phyloP scores from a whole-genome alignment of 2,329 filamentous ascomycete genomes.

The Lasiodiplodia hormozganensis region DNA sequence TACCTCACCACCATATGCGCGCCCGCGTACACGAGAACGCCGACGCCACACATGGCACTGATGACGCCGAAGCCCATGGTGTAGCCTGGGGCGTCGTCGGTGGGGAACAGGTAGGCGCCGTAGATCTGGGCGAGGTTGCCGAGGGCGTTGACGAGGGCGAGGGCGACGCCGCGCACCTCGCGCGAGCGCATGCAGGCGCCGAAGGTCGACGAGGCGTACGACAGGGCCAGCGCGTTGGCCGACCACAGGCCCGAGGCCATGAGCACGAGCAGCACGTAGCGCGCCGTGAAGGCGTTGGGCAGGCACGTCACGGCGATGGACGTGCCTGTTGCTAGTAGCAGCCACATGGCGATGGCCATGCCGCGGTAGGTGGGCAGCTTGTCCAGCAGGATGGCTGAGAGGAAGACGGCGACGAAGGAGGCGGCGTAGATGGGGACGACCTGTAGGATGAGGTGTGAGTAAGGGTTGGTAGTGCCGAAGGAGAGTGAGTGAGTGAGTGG shows the following conservation, averaged over 20 bases:
- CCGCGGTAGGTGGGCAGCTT: slow-evolving; percentile 55
- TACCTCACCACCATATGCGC: slow-evolving; percentile 40
- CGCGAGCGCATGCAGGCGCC: slow-evolving; percentile 50
- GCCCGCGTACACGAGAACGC: slow-evolving; percentile 38
- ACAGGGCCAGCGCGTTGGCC: slow-evolving; percentile 59
- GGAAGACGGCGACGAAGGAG: slow-evolving; percentile 57
- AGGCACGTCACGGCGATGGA: slow-evolving; percentile 51
- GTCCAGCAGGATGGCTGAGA: slow-evolving; percentile 58
- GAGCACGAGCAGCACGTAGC: slow-evolving; percentile 62
- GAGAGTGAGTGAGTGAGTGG: not conserved
- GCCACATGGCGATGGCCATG: slow-evolving; percentile 57
- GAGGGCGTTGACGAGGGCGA: slow-evolving; percentile 62
- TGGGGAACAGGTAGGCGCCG: slow-evolving; percentile 60
- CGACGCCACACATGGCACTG: slow-evolving; percentile 42
- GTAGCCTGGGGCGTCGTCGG: slow-evolving; percentile 55
- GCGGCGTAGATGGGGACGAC: slow-evolving; percentile 60
- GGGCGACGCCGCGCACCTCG: slow-evolving; percentile 59
- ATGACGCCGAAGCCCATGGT: slow-evolving; percentile 45
- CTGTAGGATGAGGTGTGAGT: not conserved
- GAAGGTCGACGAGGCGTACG: slow-evolving; percentile 61
- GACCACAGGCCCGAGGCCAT: slow-evolving; percentile 64
- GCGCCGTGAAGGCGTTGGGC: slow-evolving; percentile 57
- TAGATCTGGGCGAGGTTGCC: slow-evolving; percentile 65
- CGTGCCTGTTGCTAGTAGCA: slow-evolving; percentile 45
- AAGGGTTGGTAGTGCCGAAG: not conserved